Evolutionary conservation across 805 yeast species (phyloP), one percentile per base, ranked within the genome.

Genomic region (Schizosaccharomyces octosporus): DNA sequence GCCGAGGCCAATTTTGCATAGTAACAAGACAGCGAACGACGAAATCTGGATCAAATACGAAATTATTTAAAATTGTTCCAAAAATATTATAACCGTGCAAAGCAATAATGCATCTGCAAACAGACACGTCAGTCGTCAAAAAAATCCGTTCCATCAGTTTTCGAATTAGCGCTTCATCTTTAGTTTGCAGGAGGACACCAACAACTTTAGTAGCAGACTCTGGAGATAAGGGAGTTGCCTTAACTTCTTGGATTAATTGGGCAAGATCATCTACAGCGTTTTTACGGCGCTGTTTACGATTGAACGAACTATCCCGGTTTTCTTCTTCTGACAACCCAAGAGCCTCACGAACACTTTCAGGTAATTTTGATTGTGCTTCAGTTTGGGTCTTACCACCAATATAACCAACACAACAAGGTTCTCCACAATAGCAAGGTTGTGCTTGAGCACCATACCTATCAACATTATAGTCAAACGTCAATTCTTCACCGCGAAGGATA

Each of bases 371-470:
- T 0, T 90, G 90, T 41, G 90, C 85, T 66, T 88, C 95, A 1
- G 97, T 88, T 73, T 93, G 98, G 2, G 95, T 90, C 71, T 88
- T 89, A 59, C 98, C 98, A 65, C 97, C 98, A 75, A 90, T 80
- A 65, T 84, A 83, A 42, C 97, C 95, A 55, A 87, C 78, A 77
- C 98, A 90, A 71, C 87, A 89, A 36, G 84, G 76, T 65, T 88
- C 94, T 2, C 95, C 96, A 74, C 98, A 90, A 72, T 85, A 85
- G 72, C 98, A 90, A 41, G 85, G 84, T 73, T 93, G 97, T 15
- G 94, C 87, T 63, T 82, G 83, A 1, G 97, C 95, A 39, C 98
- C 98, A 70, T 89, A 90, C 64, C 97, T 76, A 72, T 90, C 98
- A 42, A 93, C 97, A 68, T 90, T 90, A 71, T 90, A 90, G 69